phyloP scores from a whole-genome alignment of 176 grass and related monocot species.

The Triticum aestivum region DNA sequence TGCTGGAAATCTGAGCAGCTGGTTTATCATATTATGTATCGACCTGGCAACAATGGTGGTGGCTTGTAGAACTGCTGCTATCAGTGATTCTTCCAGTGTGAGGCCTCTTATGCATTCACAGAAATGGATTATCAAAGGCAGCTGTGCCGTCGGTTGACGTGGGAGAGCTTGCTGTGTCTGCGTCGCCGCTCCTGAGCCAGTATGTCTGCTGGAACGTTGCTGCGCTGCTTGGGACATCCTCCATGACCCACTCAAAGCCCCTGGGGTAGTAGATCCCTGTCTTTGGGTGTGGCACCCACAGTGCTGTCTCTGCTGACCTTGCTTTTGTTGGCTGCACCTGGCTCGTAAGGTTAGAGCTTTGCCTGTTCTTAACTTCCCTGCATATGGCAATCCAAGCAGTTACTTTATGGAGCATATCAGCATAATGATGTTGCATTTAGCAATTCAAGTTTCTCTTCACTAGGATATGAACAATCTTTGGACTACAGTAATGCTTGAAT shows the following conservation, averaged over 20 bases:
- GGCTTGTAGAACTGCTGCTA: conserved; percentile 15
- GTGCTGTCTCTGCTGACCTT: conserved; percentile 40
- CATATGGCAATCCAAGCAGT: conserved; percentile 17
- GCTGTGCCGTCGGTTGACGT: conserved; percentile 20
- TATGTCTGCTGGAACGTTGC: conserved; percentile 56
- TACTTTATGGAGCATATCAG: conserved; percentile 16
- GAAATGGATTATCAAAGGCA: conserved; percentile 47
- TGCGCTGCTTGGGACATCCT: conserved; percentile 67
- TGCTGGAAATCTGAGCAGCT: conserved; percentile 28
- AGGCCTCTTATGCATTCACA: conserved; percentile 32
- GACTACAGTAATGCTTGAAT: background rate
- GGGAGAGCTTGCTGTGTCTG: conserved; percentile 35
- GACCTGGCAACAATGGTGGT: conserved; percentile 23
- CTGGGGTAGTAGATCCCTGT: conserved; percentile 96
- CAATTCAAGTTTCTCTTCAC: background rate
- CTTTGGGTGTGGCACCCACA: conserved; percentile 86
- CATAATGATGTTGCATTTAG: conserved; percentile 1
- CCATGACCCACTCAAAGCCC: conserved; percentile 95
- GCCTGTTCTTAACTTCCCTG: conserved; percentile 44
- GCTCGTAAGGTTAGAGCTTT: conserved; percentile 36
- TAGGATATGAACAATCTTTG: conserved; percentile 3
- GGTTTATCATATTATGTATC: conserved; percentile 21
- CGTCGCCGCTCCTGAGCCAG: conserved; percentile 73
- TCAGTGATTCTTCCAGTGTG: conserved; percentile 26
- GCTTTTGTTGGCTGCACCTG: conserved; percentile 26